Evolutionary conservation across 345 rosid genomes (phyloP), one percentile per base, ranked within the genome.

Genomic region (Euphorbia tirucalli): DNA sequence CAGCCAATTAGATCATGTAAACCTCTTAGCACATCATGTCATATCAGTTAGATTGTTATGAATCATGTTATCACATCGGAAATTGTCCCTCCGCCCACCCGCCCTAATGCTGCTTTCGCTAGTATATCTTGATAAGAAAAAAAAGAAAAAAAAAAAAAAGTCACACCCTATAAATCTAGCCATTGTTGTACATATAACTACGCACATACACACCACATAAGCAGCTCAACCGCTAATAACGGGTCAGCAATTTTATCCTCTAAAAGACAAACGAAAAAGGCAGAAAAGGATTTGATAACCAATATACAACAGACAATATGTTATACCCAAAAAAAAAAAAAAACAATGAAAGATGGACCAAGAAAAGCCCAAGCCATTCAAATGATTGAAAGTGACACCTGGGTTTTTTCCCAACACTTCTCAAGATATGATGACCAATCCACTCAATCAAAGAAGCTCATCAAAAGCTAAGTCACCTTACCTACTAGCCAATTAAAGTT

Each of bases 401-500:
- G 65, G 52, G 64, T 39, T 69, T 58, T 56, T 35, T 32, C 28
- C 43, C 52, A 58, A 37, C 13, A 37, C 56, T 7, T 7, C 6
- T 43, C 22, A 18, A 41, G 31, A 19, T 35, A 24, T 56, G 21
- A 30, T 46, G 13, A 56, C 43, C 56, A 58, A 50, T 41, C 44
- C 44, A 41, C 44, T 41, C 44, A 41, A 41, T 41, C 44, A 41
- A 41, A 41, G 5, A 7, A 41, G 9, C 9, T 41, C 49, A 27
- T 35, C 61, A 37, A 19, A 54, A 61, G 68, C 8, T 28, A 65
- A 65, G 74, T 49, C 35, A 71, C 67, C 59, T 24, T 43, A 39
- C n/a, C n/a, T n/a, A n/a, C n/a, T n/a, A n/a, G n/a, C n/a, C n/a
- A n/a, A n/a, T n/a, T n/a, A 74, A 67, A 25, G 77, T 68, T 50